Percentiles rank a stretch among this genome's conserved stretches.
Evolutionary conservation across 192 early-diverging fungal genomes (phyloP).

Genomic region (Backusella westeae): DNA sequence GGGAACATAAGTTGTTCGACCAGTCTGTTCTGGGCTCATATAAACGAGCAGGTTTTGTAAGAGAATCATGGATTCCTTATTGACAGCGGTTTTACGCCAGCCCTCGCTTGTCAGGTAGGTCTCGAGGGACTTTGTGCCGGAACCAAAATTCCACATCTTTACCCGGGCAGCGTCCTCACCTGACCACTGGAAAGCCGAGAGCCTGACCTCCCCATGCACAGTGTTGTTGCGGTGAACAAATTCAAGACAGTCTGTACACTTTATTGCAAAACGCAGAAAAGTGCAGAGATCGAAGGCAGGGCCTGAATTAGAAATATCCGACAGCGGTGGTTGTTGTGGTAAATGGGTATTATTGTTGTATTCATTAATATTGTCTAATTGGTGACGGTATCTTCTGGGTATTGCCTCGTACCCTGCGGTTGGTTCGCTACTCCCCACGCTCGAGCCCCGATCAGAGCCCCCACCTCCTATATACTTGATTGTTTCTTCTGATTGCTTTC

Average conservation of each 20-base stretch:
- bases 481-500: conserved; percentile 5
- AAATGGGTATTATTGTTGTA: not conserved
- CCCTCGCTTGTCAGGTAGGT: conserved; percentile 26
- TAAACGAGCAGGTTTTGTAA: conserved; percentile 19
- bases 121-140: conserved; percentile 15
- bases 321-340: no score
- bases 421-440: not conserved
- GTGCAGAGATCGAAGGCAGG: conserved; percentile 27
- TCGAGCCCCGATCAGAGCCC: not conserved
- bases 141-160: conserved; percentile 27
- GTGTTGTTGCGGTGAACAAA: conserved; percentile 31
- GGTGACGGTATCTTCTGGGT: not conserved
- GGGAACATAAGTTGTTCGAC: conserved; percentile 32
- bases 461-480: not conserved
- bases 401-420: not conserved
- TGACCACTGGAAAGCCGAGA: conserved; percentile 25
- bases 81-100: conserved; percentile 20
- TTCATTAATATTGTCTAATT: not conserved
- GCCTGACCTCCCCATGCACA: conserved; percentile 29
- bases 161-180: conserved; percentile 19
- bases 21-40: conserved; percentile 35
- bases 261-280: conserved; percentile 31
- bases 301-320: not conserved
- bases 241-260: conserved; percentile 29
- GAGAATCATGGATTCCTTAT: conserved; percentile 18